Base-by-base conservation (phyloP, 352 stramenopile species). In the Blastocystis hominis region DNA sequence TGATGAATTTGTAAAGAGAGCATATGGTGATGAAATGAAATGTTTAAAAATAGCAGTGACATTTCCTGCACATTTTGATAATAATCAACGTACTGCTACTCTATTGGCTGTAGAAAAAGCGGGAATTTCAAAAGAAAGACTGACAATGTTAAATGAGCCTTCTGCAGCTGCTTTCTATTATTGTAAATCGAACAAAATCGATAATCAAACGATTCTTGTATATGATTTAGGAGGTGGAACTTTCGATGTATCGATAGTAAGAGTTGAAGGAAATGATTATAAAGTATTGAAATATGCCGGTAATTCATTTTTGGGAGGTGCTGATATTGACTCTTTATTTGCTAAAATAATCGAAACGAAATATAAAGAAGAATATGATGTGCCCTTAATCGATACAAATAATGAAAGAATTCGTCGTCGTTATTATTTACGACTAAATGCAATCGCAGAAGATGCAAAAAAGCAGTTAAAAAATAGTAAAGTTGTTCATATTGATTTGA, bases 241-340 rank as follows among this genome's bases (percentile, higher is more conserved):
- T 13, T 93, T 93, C 88, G 91, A 93, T 89, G 91, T 93, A 6
- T 92, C 81, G 1, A 56, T 86, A 20, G 40, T 86, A 2, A 20
- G 42, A 9, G 10, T 75, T 2, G 34, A 20, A 34, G 38, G 69
- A 9, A 17, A 38, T 7, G 4, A 46, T 3, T 78, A 75, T 44
- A 90, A 92, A 17, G 91, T 96, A 6, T 86, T 89, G 56, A 92
- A 93, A 0, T 96, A 93, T 7, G 91, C 88, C 55, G 93, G 93
- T 47, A 92, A 96, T 88, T 96, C 92, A 15, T 93, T 95, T 88
- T 89, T 96, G 47, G 93, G 93, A 79, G 93, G 93, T 86, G 92
- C 96, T 88, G 93, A 93, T 88, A 92, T 93, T 69, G 91, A 93
- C 86, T 17, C 75, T n/a, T 15, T 44, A 30, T 10, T 80, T 10